Evolutionary conservation across 352 stramenopile species (phyloP), one percentile per base, ranked within the genome.

Genomic region (Globisporangium radiosum): DNA sequence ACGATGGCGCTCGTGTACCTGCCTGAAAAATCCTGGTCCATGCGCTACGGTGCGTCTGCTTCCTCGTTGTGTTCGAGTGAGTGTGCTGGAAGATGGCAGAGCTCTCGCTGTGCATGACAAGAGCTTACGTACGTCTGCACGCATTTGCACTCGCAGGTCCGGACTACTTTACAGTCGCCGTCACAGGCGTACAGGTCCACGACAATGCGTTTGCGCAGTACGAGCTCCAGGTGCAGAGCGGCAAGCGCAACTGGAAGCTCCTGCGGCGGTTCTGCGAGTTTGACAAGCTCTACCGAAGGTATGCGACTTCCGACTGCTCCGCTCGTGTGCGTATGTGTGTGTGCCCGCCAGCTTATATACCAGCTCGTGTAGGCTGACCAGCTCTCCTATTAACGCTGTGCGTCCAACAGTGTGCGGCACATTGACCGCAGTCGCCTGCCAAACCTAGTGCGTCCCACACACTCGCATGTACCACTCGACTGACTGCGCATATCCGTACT

Each of bases 1-100:
- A 33, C 14, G 6, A 91, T 91, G 81, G 75, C 81, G 73, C 76
- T 91, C 17, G 77, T 91, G 52, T 91, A 89, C 59, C 69, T 91
- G 10, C 77, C 77, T 1, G 78, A 89, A 75, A 70, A 70, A 45
- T 68, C 71, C 44, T 91, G 78, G 78, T 91, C 81, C 4, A 69
- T 78, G 59, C 78, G 81, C 45, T 91, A 88, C 55, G 81, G 81
- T 89, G 66, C 54, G 74, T 73, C 5, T 3, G 13, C 37, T 33
- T 33, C 25, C 25, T 33, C 25, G 25, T 33, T 33, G 25, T 1
- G 25, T 33, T 33, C 25, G 25, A 33, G 25, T 33, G 25, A 33
- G 3, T 33, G 25, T 33, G 25, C 25, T 33, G 25, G 25, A 33
- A 33, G 25, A 33, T 33, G 25, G 25, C 25, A 33, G 25, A 33